Conservation (phyloP, 2,329 filamentous ascomycete species). For the Endoconidiophora polonica region DNA sequence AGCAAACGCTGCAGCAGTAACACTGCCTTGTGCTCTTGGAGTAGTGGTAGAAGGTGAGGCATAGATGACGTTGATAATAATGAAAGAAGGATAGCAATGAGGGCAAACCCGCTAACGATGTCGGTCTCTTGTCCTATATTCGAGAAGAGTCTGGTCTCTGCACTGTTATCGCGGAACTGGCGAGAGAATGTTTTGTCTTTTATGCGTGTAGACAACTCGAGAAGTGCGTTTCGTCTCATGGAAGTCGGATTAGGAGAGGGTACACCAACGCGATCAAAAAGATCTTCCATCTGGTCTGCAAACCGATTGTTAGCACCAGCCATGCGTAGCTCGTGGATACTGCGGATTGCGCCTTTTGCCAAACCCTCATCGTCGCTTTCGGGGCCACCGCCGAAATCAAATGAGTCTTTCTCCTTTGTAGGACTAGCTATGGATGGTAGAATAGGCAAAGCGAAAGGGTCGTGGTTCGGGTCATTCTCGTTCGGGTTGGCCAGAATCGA, state of each 20-base stretch:
- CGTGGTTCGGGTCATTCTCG: conserved; percentile 12
- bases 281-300: conserved; percentile 47
- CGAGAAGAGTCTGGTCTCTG: conserved; percentile 51
- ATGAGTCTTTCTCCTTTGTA: conserved; percentile 11
- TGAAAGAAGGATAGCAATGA: conserved; percentile 45
- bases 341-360: conserved; percentile 36
- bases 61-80: conserved; percentile 45
- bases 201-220: conserved; percentile 43
- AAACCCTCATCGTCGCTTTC: conserved; percentile 26
- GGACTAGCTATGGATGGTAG: conserved; percentile 6
- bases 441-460: conserved; percentile 10
- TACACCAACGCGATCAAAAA: conserved; percentile 41
- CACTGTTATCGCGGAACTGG: conserved; percentile 58
- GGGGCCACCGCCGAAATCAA: conserved; percentile 10
- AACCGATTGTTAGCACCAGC: conserved; percentile 51
- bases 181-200: conserved; percentile 45
- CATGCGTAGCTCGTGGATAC: conserved; percentile 48
- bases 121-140: conserved; percentile 44
- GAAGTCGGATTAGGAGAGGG: conserved; percentile 31
- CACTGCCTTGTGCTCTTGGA: conserved; percentile 37
- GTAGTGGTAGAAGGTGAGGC: conserved; percentile 39
- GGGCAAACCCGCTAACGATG: conserved; percentile 42
- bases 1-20: conserved; percentile 41
- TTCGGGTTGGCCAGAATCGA: conserved; percentile 12
- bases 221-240: conserved; percentile 38